phyloP scores from a whole-genome alignment of 1,284 basidiomycete genomes.

The Rhodotorula sp. region DNA sequence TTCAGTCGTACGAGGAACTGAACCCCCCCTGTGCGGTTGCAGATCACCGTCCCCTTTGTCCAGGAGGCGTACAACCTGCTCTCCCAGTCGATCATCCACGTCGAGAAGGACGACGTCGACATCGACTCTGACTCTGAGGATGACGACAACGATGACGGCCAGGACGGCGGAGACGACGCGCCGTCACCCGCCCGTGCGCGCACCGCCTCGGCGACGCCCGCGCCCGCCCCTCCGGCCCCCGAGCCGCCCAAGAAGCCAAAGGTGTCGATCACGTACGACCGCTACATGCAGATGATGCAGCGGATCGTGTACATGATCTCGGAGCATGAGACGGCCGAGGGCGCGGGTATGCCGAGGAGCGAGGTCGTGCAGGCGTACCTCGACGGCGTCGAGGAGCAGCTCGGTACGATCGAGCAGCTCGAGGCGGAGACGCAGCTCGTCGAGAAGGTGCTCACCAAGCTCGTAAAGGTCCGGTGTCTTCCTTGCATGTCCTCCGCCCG shows the following conservation, averaged over 20 bases:
- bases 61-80: conserved; percentile 92
- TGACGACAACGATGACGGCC: conserved; percentile 48
- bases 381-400: conserved; percentile 79
- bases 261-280: conserved; percentile 92
- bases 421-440: conserved; percentile 89
- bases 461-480: conserved; percentile 68
- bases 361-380: conserved; percentile 97
- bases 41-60: conserved; percentile 91
- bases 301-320: conserved; percentile 81
- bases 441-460: conserved; percentile 80
- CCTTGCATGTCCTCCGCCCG: neutral
- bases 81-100: conserved; percentile 97
- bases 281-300: conserved; percentile 87
- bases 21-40: neutral
- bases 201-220: conserved; percentile 32
- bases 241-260: conserved; percentile 62
- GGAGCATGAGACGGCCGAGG: conserved; percentile 73
- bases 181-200: conserved; percentile 38
- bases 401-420: conserved; percentile 83
- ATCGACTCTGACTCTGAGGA: conserved; percentile 67
- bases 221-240: conserved; percentile 36
- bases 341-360: conserved; percentile 77
- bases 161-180: conserved; percentile 50
- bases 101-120: conserved; percentile 98
- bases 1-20: conserved; percentile 28